A percentile compares a stretch with the other conserved stretches of the same genome.
Conservation (phyloP, 169 alveolate genomes). For the Cryptosporidium ubiquitum region DNA sequence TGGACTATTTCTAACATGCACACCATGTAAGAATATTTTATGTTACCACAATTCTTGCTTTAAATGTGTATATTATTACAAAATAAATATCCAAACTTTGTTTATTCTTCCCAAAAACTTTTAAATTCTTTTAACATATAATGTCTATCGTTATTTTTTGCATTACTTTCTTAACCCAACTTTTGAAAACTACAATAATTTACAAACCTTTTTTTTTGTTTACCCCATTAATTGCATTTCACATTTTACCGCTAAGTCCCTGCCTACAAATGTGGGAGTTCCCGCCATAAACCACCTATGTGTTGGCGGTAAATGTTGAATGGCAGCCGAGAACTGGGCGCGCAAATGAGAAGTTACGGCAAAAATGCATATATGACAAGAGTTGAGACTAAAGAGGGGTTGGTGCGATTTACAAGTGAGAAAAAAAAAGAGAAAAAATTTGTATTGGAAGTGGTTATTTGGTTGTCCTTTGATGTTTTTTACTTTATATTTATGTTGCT, state of each 20-base stretch:
- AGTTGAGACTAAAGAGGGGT: not conserved
- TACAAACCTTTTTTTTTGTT: not conserved
- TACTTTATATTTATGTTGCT: not conserved
- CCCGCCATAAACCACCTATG: not conserved
- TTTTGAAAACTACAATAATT: not conserved
- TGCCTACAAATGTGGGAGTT: conserved; percentile 1
- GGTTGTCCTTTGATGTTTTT: not conserved
- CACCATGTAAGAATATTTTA: not conserved
- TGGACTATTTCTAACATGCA: not conserved
- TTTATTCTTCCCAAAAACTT: not conserved
- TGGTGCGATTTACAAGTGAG: not conserved
- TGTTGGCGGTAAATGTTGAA: not conserved
- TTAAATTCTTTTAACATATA: not conserved
- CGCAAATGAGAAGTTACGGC: not conserved
- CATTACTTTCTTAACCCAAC: not conserved
- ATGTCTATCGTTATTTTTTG: not conserved
- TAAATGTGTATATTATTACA: not conserved
- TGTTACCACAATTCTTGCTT: not conserved
- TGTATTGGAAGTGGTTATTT: not conserved
- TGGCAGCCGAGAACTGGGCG: not conserved
- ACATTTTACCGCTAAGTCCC: conserved; percentile 29
- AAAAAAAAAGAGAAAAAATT: not conserved
- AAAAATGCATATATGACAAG: not conserved
- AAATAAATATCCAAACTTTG: not conserved
- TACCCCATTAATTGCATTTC: conserved; percentile 13